Percentiles rank a stretch among this genome's conserved stretches.
Evolutionary conservation across 768 basidiomycete genomes (phyloP).

Genomic region (Phaffia tasmanica): DNA sequence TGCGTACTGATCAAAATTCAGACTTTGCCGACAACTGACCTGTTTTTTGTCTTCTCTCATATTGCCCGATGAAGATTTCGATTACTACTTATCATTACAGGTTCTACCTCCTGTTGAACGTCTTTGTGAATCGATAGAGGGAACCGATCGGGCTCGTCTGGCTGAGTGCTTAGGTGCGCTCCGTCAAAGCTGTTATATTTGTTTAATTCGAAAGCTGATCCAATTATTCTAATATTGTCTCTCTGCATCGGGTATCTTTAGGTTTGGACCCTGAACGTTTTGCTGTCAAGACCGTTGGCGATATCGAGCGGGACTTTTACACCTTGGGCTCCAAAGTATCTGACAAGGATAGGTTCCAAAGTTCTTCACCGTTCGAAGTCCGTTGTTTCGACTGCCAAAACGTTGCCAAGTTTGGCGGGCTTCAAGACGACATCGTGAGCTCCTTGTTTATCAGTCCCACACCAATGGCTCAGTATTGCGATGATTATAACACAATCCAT

Average conservation of each 20-base stretch:
- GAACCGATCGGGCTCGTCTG: slow-evolving; percentile 78
- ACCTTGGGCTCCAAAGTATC: slow-evolving; percentile 80
- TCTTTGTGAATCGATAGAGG: slow-evolving; percentile 90
- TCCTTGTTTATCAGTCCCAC: not conserved
- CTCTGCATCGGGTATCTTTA: slow-evolving; percentile 9
- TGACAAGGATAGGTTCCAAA: slow-evolving; percentile 74
- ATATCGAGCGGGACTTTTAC: slow-evolving; percentile 57
- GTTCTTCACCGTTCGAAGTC: slow-evolving; percentile 58
- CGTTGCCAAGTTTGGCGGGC: slow-evolving; percentile 34
- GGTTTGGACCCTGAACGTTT: slow-evolving; percentile 38
- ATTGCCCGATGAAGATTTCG: slow-evolving; percentile 53
- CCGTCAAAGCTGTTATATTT: slow-evolving; percentile 16
- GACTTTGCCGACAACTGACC: slow-evolving; percentile 7
- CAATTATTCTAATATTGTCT: slow-evolving; percentile 29
- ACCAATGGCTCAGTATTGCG: not conserved
- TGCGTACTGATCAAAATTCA: not conserved
- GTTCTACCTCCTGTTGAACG: slow-evolving; percentile 89
- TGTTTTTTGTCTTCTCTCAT: not conserved
- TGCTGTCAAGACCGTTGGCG: slow-evolving; percentile 28
- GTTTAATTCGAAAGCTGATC: slow-evolving; percentile 5
- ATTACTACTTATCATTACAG: slow-evolving; percentile 82
- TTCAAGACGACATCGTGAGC: slow-evolving; percentile 37
- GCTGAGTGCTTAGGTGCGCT: slow-evolving; percentile 85
- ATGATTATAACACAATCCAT: not conserved
- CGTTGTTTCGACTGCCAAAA: slow-evolving; percentile 64